Evolutionary conservation across 495 filamentous ascomycete genomes (phyloP).

Genomic region (Cenococcum geophilum): DNA sequence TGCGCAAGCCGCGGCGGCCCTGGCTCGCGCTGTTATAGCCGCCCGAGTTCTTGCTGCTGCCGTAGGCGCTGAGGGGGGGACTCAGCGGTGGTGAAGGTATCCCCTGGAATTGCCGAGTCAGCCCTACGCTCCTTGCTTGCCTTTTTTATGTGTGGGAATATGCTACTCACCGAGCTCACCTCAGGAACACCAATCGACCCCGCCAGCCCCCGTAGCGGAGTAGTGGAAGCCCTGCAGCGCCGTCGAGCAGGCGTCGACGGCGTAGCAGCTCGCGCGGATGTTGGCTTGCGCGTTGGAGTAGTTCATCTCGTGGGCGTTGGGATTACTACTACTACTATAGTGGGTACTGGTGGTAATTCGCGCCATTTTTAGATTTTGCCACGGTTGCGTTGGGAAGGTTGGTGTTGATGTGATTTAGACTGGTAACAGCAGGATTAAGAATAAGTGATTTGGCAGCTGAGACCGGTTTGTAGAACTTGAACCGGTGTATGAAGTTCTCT

Average conservation of each 20-base stretch:
- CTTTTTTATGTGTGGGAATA: not conserved
- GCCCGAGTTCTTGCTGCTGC: slow-evolving; percentile 39
- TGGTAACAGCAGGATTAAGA: not conserved
- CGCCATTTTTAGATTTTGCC: slow-evolving; percentile 41
- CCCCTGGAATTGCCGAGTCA: slow-evolving; percentile 38
- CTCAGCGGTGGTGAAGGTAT: slow-evolving; percentile 69
- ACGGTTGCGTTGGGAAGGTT: slow-evolving; percentile 31
- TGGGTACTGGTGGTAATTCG: slow-evolving; percentile 45
- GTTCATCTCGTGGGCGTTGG: slow-evolving; percentile 50
- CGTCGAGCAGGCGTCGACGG: slow-evolving; percentile 48
- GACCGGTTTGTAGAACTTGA: not conserved
- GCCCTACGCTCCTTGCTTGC: slow-evolving; percentile 1
- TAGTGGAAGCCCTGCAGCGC: slow-evolving; percentile 82
- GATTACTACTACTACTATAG: slow-evolving; percentile 66
- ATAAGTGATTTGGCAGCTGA: not conserved
- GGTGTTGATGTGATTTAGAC: not conserved
- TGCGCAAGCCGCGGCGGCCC: slow-evolving; percentile 43
- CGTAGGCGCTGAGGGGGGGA: slow-evolving; percentile 69
- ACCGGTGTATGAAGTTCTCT: not conserved
- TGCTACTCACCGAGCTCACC: slow-evolving; percentile 59
- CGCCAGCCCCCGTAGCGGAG: slow-evolving; percentile 79
- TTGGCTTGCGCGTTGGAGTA: slow-evolving; percentile 42
- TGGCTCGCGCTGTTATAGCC: slow-evolving; percentile 5
- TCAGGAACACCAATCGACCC: slow-evolving; percentile 97
- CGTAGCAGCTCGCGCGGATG: slow-evolving; percentile 83